A percentile compares a stretch with the other conserved stretches of the same genome.
phyloP scores from a whole-genome alignment of 345 rosid species.

The Populus simonii region DNA sequence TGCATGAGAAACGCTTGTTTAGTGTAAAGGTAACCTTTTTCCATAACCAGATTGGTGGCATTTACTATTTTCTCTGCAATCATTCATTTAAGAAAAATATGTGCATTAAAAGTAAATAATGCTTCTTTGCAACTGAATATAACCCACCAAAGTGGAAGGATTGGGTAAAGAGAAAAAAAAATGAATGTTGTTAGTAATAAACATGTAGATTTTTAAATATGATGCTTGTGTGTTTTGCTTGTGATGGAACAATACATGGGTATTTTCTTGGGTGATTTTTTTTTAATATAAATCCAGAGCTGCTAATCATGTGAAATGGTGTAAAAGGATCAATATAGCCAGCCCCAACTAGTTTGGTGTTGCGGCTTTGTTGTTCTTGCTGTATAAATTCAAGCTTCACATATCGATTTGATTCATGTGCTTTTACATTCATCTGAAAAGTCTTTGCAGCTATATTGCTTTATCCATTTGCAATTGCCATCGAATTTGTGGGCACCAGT shows the following conservation, averaged over 20 bases:
- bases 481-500: not conserved
- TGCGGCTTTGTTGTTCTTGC: not conserved
- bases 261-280: not conserved
- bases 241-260: not conserved
- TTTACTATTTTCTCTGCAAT: not conserved
- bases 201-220: not conserved
- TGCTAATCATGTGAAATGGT: not conserved
- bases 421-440: not conserved
- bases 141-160: not conserved
- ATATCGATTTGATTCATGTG: not conserved
- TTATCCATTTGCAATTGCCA: not conserved
- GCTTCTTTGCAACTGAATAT: not conserved
- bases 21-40: conserved; percentile 59
- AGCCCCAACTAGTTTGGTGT: not conserved
- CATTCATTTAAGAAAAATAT: not conserved
- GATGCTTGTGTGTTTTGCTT: not conserved
- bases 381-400: not conserved
- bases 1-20: conserved; percentile 49
- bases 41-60: too few relatives aligned
- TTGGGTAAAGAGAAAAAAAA: not conserved
- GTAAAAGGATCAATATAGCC: not conserved
- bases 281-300: not conserved
- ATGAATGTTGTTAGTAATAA: not conserved
- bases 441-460: not conserved
- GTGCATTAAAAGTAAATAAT: not conserved